Percentiles rank a stretch among this genome's conserved stretches.
Evolutionary conservation across 208 protist genomes (phyloP).

Genomic region (Trypanosomatidae sp.): DNA sequence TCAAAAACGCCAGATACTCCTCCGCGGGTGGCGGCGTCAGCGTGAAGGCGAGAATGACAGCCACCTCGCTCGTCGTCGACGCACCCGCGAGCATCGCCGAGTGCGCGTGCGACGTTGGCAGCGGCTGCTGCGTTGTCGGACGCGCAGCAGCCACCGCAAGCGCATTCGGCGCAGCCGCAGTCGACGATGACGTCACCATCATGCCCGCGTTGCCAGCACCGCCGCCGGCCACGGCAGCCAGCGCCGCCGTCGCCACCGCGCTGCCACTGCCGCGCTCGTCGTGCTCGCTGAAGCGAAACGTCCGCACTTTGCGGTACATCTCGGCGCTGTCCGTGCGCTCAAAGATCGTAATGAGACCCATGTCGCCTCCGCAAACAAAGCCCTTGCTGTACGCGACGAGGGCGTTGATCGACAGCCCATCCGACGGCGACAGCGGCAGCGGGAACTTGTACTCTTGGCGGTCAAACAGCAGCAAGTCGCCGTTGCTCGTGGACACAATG

Average conservation of each 20-base stretch:
- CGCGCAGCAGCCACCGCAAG: too few species aligned
- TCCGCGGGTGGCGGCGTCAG: conserved; percentile 81
- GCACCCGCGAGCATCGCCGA: conserved; percentile 7
- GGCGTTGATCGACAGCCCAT: conserved; percentile 81
- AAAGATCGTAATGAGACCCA: conserved; percentile 90
- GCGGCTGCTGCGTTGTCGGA: conserved; percentile 7
- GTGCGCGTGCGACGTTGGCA: background rate
- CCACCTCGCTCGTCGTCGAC: conserved; percentile 22
- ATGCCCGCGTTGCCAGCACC: background rate
- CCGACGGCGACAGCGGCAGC: conserved; percentile 75
- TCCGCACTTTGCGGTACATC: conserved; percentile 90
- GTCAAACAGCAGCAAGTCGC: conserved; percentile 92
- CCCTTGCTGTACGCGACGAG: conserved; percentile 87
- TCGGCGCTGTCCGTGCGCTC: conserved; percentile 88
- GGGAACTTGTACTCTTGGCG: conserved; percentile 76
- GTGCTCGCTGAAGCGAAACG: conserved; percentile 79
- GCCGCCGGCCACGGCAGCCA: conserved; percentile 5
- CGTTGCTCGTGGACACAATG: conserved; percentile 88
- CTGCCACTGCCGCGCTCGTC: conserved; percentile 10
- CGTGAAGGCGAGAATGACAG: conserved; percentile 70
- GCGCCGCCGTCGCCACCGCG: conserved; percentile 4
- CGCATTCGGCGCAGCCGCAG: too few species aligned
- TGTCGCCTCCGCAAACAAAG: conserved; percentile 91
- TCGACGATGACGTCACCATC: too few species aligned
- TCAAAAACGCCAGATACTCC: conserved; percentile 85